Evolutionary conservation across 805 yeast species (phyloP).

Genomic region (Candida insectalens): DNA sequence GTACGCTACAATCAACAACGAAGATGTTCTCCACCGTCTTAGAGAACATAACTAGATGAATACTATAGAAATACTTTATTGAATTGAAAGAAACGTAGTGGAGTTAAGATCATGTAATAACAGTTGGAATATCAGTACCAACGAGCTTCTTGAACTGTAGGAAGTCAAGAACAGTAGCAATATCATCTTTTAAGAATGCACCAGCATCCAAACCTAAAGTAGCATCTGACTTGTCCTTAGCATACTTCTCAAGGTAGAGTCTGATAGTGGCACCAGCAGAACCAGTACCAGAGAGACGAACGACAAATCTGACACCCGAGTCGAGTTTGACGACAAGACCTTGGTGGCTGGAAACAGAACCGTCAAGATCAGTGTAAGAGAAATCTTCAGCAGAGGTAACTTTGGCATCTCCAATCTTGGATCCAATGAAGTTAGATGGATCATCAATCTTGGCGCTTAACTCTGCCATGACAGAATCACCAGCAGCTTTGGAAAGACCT

Average conservation of each 20-base stretch:
- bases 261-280: constrained; percentile 97
- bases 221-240: constrained; percentile 44
- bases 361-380: constrained; percentile 89
- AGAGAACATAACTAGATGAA: background rate
- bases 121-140: constrained; percentile 84
- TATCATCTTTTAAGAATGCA: constrained; percentile 55
- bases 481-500: constrained; percentile 68
- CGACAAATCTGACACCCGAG: constrained; percentile 77
- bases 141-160: constrained; percentile 63
- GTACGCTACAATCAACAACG: constrained; percentile 12
- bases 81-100: background rate
- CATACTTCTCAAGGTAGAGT: constrained; percentile 80
- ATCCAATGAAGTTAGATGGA: constrained; percentile 38
- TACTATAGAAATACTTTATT: background rate
- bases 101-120: constrained; percentile 45
- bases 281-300: constrained; percentile 94
- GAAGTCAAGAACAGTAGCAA: constrained; percentile 53
- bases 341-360: constrained; percentile 78
- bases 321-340: constrained; percentile 78
- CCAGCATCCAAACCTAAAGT: constrained; percentile 41
- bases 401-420: constrained; percentile 31
- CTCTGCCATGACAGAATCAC: constrained; percentile 52
- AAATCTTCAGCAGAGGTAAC: constrained; percentile 81
- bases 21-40: constrained; percentile 15
- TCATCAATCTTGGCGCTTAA: constrained; percentile 31